Evolutionary conservation across 495 filamentous ascomycete genomes (phyloP), one percentile per base, ranked within the genome.

Genomic region (Hypoxylon lienhwacheense): DNA sequence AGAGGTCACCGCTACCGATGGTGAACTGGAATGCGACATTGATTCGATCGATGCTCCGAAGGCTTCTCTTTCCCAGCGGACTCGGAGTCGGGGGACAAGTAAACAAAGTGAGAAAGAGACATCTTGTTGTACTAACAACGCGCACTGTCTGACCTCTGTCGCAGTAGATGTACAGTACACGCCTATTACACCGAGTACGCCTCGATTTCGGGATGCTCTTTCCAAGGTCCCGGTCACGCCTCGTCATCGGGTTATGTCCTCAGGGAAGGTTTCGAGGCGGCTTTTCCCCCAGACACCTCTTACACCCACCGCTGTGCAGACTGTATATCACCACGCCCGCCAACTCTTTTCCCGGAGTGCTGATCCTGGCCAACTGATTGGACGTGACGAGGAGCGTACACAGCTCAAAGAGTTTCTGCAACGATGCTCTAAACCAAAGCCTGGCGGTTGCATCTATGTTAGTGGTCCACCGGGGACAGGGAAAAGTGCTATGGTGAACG

Each of bases 381-480:
- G 93, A 26, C 83, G 93, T 28, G 90, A 96, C 25, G 70, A 81
- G 0, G 93, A 99, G 65, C 81, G 85, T 42, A 71, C 79, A 14
- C 83, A 91, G 44, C 72, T 99, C 16, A 68, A 73, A 3, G 59
- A 59, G 0, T 97, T 97, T 56, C 76, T 99, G 31, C 70, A 79
- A 26, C 76, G 81, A 29, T 82, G 85, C 52, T 70, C 86, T 7
- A 70, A 77, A 7, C 67, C 79, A 11, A 74, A 74, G 7, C 78
- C 79, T 14, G 86, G 88, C 39, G 89, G 90, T n/a, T 96, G 91
- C 65, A 77, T 96, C 28, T 99, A 99, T 66, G 84, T 99, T 58
- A 96, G 90, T 59, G 93, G 93, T 0, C 93, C 93, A 21, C 93
- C 93, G 1, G 93, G 93, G 1, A 97, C 95, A 3, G 93, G 93